phyloP scores from a whole-genome alignment of 768 basidiomycete species.

The Coprinellus aureogranulatus region DNA sequence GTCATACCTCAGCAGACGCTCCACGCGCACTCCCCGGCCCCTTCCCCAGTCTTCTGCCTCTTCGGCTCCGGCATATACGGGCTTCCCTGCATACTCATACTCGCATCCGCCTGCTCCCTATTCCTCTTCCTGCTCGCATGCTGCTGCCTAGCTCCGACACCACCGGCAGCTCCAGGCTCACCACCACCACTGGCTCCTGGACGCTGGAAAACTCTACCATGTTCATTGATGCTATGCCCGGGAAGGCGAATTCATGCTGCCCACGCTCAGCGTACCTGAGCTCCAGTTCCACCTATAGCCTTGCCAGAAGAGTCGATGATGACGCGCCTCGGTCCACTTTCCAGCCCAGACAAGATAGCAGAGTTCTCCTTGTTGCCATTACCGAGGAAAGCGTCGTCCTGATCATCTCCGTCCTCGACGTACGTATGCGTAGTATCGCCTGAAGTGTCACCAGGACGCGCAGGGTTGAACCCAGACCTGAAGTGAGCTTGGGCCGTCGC shows the following conservation, averaged over 20 bases:
- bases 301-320: slow-evolving; percentile 2
- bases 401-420: background rate
- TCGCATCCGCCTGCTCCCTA: slow-evolving; percentile 15
- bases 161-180: too few species aligned
- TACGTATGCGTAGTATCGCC: background rate
- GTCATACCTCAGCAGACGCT: background rate
- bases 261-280: background rate
- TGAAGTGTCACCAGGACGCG: background rate
- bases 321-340: slow-evolving; percentile 13
- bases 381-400: background rate
- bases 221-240: slow-evolving; percentile 14
- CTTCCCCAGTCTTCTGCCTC: slow-evolving; percentile 14
- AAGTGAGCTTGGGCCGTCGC: too few species aligned
- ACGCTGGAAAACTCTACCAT: slow-evolving; percentile 12
- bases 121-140: slow-evolving; percentile 13
- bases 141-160: background rate
- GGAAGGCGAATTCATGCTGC: background rate
- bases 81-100: slow-evolving; percentile 3
- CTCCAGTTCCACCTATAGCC: background rate
- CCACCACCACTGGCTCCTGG: background rate
- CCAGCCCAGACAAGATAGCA: background rate
- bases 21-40: background rate
- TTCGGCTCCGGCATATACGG: slow-evolving; percentile 12
- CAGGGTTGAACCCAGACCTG: background rate
- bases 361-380: too few species aligned